Conservation (phyloP, 116 monocot genomes). For the Phalaenopsis hybrid region DNA sequence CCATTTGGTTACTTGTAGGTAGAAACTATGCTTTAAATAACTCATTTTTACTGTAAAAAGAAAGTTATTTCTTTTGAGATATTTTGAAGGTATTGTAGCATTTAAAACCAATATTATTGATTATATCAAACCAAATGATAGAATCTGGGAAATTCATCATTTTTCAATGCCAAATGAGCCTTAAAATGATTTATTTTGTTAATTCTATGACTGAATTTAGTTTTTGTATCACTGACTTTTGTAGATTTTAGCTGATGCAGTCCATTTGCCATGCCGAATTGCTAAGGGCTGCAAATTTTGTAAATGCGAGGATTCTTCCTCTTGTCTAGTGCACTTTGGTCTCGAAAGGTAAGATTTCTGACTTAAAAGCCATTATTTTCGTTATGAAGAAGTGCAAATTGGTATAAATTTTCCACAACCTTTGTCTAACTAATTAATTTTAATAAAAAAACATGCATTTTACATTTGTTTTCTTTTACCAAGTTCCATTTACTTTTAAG, state of each 20-base stretch:
- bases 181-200: not conserved
- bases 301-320: conserved; percentile 67
- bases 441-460: not conserved
- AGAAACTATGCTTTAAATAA: not conserved
- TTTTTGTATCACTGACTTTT: conserved; percentile 3
- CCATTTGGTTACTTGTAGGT: not conserved
- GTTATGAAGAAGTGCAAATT: not conserved
- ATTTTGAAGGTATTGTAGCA: not conserved
- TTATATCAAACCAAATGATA: not conserved
- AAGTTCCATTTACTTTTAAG: not conserved
- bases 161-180: not conserved
- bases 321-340: conserved; percentile 86
- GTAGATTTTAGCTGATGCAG: conserved; percentile 78
- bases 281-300: conserved; percentile 94
- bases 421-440: not conserved
- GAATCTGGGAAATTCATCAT: not conserved
- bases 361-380: not conserved
- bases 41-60: not conserved
- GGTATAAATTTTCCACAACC: not conserved
- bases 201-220: not conserved
- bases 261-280: conserved; percentile 87
- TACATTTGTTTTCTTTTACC: not conserved
- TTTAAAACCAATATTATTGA: not conserved
- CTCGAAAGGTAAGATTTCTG: conserved; percentile 47
- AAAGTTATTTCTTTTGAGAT: not conserved